Evolutionary conservation across 2,329 filamentous ascomycete species (phyloP).

Genomic region (Raffaelea ambrosiae): DNA sequence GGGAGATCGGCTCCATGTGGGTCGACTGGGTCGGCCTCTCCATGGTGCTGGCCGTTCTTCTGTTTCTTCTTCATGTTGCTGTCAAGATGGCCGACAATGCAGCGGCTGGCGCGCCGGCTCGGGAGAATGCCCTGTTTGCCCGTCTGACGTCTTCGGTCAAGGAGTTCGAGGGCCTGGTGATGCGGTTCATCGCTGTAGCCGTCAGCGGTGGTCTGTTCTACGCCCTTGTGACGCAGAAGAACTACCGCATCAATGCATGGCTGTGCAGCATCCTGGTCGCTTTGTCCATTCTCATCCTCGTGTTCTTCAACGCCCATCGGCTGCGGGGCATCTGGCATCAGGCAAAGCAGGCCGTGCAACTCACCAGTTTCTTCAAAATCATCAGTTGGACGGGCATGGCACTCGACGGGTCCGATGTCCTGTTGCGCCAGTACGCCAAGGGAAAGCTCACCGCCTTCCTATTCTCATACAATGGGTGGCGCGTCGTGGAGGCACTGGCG

Average conservation of each 20-base stretch:
- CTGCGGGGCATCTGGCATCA: slow-evolving; percentile 1
- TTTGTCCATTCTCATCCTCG: background rate
- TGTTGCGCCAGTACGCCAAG: background rate
- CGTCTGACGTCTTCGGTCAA: background rate
- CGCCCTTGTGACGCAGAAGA: background rate
- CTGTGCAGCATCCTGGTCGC: background rate
- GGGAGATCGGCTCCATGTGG: background rate
- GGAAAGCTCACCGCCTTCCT: background rate
- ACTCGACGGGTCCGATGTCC: background rate
- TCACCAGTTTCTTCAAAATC: background rate
- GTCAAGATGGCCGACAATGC: background rate
- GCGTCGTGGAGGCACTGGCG: background rate
- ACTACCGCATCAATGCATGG: background rate
- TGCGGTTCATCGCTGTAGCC: background rate
- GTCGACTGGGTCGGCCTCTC: background rate
- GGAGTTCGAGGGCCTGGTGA: background rate
- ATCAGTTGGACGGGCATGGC: background rate
- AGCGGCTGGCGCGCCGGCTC: background rate
- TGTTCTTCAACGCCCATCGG: background rate
- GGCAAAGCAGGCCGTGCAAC: background rate
- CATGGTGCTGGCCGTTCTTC: background rate
- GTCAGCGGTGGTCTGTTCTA: background rate
- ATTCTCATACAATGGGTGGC: background rate
- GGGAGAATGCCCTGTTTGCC: background rate
- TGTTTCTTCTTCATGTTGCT: background rate